Conservation (phyloP, 495 filamentous ascomycete species). For the Oleoguttula mirabilis region DNA sequence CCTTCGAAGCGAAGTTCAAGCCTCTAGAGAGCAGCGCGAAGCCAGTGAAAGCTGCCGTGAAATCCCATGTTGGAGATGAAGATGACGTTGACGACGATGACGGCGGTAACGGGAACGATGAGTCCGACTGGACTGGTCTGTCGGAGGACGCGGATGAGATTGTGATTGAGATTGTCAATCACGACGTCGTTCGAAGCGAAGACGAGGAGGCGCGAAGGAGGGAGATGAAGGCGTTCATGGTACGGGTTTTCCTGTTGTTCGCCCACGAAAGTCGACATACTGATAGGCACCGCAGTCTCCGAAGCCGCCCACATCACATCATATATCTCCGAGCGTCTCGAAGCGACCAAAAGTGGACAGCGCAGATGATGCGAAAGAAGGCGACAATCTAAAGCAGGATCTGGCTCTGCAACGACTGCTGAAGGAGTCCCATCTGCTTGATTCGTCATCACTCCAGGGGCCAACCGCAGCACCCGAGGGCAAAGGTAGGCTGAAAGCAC, state of each 20-base stretch:
- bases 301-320: conserved; percentile 33
- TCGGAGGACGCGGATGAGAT: conserved; percentile 31
- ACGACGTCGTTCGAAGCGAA: conserved; percentile 28
- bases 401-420: conserved; percentile 81
- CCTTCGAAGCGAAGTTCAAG: conserved; percentile 80
- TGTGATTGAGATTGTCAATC: conserved; percentile 59
- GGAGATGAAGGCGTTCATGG: conserved; percentile 69
- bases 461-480: conserved; percentile 36
- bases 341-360: conserved; percentile 30
- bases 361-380: conserved; percentile 42
- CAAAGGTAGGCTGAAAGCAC: conserved; percentile 57
- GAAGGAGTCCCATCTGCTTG: conserved; percentile 83
- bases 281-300: too few relatives aligned
- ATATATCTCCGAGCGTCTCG: background rate
- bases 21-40: conserved; percentile 37
- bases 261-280: too few relatives aligned
- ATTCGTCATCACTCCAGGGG: conserved; percentile 40
- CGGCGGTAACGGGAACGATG: too few relatives aligned
- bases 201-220: conserved; percentile 43
- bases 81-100: conserved; percentile 26
- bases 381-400: conserved; percentile 72
- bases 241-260: too few relatives aligned
- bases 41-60: conserved; percentile 6
- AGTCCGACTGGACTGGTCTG: conserved; percentile 60
- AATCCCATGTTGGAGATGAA: conserved; percentile 15